These are phyloP conservation scores for Microsporum ferrugineum DNA, from an alignment of 2,329 filamentous ascomycete species.

Conservation along the genomic window DNA sequence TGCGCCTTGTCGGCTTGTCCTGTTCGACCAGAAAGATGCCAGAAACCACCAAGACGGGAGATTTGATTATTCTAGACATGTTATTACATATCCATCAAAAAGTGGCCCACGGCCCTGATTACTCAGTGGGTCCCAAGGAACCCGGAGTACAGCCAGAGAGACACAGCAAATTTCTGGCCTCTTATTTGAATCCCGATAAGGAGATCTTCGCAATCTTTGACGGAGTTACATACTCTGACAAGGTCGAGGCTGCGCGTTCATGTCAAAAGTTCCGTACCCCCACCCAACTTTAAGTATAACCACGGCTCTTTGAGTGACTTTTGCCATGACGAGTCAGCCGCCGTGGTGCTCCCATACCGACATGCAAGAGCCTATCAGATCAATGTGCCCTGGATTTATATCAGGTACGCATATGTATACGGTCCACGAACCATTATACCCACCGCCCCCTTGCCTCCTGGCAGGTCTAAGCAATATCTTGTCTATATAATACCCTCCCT, in stretches of 20 bases:
- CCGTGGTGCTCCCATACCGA: background rate
- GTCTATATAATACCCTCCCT: conserved; percentile 1
- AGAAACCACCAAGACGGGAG: background rate
- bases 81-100: background rate
- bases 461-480: background rate
- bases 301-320: background rate
- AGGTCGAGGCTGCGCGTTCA: background rate
- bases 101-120: background rate
- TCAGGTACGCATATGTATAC: background rate
- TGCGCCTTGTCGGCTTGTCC: background rate
- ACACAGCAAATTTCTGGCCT: background rate
- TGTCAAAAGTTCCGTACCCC: conserved; percentile 1
- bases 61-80: background rate
- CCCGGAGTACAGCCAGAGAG: background rate
- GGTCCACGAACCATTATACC: background rate
- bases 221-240: background rate
- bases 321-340: background rate
- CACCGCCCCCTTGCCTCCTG: background rate
- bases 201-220: background rate
- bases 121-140: background rate
- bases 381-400: background rate
- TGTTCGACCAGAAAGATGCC: background rate
- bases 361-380: background rate
- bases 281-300: background rate
- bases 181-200: background rate